phyloP scores from a whole-genome alignment of 148 eudicot species.

The Vaccinium corymbosum region DNA sequence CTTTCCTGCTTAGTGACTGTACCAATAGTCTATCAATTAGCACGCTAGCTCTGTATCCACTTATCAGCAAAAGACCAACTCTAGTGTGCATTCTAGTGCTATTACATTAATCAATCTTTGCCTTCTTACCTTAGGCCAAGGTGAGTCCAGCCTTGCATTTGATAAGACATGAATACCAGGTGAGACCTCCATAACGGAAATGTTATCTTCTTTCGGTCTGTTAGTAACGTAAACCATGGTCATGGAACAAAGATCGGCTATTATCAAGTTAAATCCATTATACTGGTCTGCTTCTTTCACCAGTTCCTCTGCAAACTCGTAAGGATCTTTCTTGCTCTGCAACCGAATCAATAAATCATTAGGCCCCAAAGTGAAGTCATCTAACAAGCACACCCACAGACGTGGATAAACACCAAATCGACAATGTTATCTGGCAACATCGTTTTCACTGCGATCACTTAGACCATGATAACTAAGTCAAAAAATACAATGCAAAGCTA shows the following conservation, averaged over 20 bases:
- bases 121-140: constrained; percentile 72
- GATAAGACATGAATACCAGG: constrained; percentile 79
- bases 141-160: constrained; percentile 70
- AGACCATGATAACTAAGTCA: background rate
- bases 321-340: constrained; percentile 59
- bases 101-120: background rate
- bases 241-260: constrained; percentile 55
- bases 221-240: constrained; percentile 74
- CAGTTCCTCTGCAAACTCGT: constrained; percentile 63
- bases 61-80: background rate
- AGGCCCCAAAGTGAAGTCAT: background rate
- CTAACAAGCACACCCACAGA: background rate
- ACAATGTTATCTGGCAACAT: background rate
- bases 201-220: constrained; percentile 51
- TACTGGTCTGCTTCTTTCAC: constrained; percentile 50
- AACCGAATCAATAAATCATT: constrained; percentile 11
- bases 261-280: constrained; percentile 71
- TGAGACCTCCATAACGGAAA: constrained; percentile 40
- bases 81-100: background rate
- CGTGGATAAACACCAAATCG: background rate
- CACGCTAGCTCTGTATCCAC: background rate
- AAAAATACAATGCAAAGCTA: background rate
- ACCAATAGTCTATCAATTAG: background rate
- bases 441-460: background rate
- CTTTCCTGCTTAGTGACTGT: background rate